Evolutionary conservation across 257 asterid species (phyloP), one percentile per base, ranked within the genome.

Genomic region (Petunia secreta): DNA sequence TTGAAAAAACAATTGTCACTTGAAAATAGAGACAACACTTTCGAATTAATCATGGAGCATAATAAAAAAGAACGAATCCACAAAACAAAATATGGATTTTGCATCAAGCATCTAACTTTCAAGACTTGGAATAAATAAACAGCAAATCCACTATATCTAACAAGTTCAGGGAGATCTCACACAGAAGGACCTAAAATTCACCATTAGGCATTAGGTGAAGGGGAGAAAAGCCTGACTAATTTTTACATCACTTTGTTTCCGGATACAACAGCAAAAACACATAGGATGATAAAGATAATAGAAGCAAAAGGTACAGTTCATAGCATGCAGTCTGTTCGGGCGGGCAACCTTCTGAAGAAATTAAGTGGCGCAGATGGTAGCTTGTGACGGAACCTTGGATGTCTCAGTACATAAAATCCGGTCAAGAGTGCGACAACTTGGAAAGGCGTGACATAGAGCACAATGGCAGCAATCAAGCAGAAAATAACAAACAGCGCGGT

Each of bases 271-370:
- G 11, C 25, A 34, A 13, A 39, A 10, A 38, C 10, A 11, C 62
- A 69, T 2, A 34, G 77, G 34, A 50, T 73, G 46, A 36, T 50
- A 71, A 50, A 1, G 46, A 34, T 10, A 36, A 50, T 41, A 1
- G 10, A 50, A 34, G 62, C 34, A 16, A 36, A 50, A 11, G 13
- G 46, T 48, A 46, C 3, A 38, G 39, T 4, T 73, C 13, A 81
- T 40, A 81, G 75, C 81, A 81, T 81, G 38, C 81, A 63, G 36
- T 81, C 81, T 9, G 84, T 39, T 63, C 81, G 64, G 0, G 84
- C 84, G 0, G 84, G 84, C 59, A 81, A 8, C 36, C 84, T 44
- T 36, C 78, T 59, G 68, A 81, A 75, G 62, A 81, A 81, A 57
- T 81, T 81, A 2, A 81, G 37, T 10, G 84, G 81, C 0, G 77